Conservation (phyloP, 2,329 filamentous ascomycete species). For the Colletotrichum liriopes region DNA sequence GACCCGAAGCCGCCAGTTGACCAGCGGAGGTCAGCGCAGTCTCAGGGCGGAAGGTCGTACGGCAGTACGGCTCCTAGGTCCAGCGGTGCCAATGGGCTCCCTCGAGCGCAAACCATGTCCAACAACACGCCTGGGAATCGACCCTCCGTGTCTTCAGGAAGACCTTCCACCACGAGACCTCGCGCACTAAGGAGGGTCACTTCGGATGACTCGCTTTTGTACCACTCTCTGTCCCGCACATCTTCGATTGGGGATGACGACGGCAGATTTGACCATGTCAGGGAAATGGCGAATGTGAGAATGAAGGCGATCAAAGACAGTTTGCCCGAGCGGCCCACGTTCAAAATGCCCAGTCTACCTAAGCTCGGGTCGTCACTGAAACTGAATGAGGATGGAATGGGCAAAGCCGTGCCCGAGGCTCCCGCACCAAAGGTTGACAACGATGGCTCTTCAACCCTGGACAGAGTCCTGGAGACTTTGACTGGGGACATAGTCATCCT, state of each 20-base stretch:
- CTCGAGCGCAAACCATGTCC: constrained; percentile 16
- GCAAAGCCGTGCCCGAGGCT: constrained; percentile 44
- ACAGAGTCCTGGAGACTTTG: constrained; percentile 75
- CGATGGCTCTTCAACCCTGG: constrained; percentile 56
- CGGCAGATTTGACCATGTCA: constrained; percentile 83
- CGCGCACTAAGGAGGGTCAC: constrained; percentile 70
- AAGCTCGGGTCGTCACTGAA: constrained; percentile 61
- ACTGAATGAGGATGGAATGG: constrained; percentile 41
- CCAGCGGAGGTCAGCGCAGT: constrained; percentile 7
- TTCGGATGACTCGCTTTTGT: constrained; percentile 85
- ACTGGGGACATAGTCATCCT: constrained; percentile 90
- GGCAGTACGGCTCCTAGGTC: constrained; percentile 24
- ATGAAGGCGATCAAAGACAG: constrained; percentile 93
- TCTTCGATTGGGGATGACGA: constrained; percentile 87
- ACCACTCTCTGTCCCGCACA: constrained; percentile 81
- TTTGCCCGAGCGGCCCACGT: constrained; percentile 83
- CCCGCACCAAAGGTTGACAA: constrained; percentile 44
- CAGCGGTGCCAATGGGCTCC: constrained; percentile 9
- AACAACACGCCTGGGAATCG: constrained; percentile 5
- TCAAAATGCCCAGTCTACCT: constrained; percentile 78
- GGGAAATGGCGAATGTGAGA: constrained; percentile 88
- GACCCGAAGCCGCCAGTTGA: constrained; percentile 17
- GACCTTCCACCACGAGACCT: constrained; percentile 26
- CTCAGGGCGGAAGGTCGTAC: constrained; percentile 26
- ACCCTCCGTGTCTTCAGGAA: constrained; percentile 27